Base-by-base conservation (phyloP, 2,329 filamentous ascomycete species). In the Penicillium sp. region DNA sequence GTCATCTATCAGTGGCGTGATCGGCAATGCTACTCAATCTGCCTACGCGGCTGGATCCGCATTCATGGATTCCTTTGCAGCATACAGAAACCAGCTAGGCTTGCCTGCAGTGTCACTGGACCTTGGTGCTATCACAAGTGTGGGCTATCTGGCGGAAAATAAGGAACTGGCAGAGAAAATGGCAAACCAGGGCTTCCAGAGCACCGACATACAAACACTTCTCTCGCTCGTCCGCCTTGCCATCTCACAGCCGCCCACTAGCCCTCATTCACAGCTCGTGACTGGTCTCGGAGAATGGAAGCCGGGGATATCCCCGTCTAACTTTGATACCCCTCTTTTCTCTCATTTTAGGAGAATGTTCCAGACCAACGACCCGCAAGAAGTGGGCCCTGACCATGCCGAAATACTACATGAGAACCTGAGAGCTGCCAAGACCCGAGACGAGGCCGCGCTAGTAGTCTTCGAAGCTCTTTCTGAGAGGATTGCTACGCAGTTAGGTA, bases 1-100 rank as follows among this genome's bases (percentile, higher is more conserved):
- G 10, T 77, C 75, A 0, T 80, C 78, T 3, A 67, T 75, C 3
- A 75, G 76, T 53, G 76, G 76, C 2, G 64, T 82, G 6, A 68
- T 81, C 3, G 82, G 82, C 4, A 81, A 82, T 49, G 64, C 76
- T 1, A 78, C 78, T 3, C 73, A 84, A 58, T 74, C 80, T 13
- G 79, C 76, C 55, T 80, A 80, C 59, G 72, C 72, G 7, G 74
- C 77, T 2, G 78, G 68, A 7, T 73, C 72, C 51, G 69, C 71
- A 13, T 80, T 73, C 68, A 69, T 76, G 55, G 76, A 77, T 48
- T 64, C 66, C 1, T 68, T 78, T 14, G 73, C 73, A 3, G 61
- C 60, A 6, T 70, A 74, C 52, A 68, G 76, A 6, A 64, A 59
- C 6, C 42, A 43, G 0, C 54, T 69, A 6, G 73, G 73, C 2